Conservation (phyloP, 2,329 filamentous ascomycete species). For the Monosporascus sp. region DNA sequence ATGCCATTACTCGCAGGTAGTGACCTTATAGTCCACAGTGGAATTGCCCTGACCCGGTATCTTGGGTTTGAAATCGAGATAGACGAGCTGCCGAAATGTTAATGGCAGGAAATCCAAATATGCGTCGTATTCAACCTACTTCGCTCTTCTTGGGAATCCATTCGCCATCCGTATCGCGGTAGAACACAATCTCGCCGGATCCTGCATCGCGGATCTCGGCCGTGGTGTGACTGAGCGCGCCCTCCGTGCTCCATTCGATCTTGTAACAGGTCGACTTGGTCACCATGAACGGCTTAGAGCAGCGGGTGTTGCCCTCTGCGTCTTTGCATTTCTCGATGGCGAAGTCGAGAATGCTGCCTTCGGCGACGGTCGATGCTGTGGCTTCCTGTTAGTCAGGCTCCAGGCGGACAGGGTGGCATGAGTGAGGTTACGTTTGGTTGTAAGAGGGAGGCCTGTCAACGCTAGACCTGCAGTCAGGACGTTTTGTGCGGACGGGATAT, state of each 20-base stretch:
- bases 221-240: conserved; percentile 32
- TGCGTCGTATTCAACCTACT: conserved; percentile 14
- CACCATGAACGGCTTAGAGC: conserved; percentile 36
- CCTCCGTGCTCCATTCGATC: conserved; percentile 36
- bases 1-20: conserved; percentile 25
- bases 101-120: conserved; percentile 2
- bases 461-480: conserved; percentile 24
- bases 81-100: conserved; percentile 28
- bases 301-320: conserved; percentile 31
- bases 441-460: conserved; percentile 14
- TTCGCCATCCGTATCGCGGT: conserved; percentile 40
- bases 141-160: conserved; percentile 41
- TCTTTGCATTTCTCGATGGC: conserved; percentile 38
- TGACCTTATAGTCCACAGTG: conserved; percentile 39
- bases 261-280: conserved; percentile 33
- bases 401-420: neutral
- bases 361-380: conserved; percentile 20
- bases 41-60: conserved; percentile 37
- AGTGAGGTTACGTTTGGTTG: conserved; percentile 12
- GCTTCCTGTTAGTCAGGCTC: neutral
- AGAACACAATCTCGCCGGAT: conserved; percentile 36
- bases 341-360: conserved; percentile 36
- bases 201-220: conserved; percentile 25
- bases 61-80: conserved; percentile 43
- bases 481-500: conserved; percentile 22